Conservation (phyloP, 2,329 filamentous ascomycete species). For the Fusarium sp. region DNA sequence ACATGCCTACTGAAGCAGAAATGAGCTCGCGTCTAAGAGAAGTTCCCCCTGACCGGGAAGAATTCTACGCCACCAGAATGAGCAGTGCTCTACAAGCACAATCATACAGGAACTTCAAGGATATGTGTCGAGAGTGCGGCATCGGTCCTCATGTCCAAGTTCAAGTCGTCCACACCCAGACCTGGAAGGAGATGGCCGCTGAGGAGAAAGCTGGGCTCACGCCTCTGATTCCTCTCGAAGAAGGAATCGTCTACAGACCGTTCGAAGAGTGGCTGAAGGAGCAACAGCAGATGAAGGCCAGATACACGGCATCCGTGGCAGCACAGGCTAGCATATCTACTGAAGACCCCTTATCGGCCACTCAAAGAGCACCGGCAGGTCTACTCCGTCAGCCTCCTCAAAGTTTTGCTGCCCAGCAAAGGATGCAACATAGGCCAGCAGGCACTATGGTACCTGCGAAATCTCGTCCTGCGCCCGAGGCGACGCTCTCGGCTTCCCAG, state of each 20-base stretch:
- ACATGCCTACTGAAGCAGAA: constrained; percentile 73
- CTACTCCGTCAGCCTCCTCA: constrained; percentile 68
- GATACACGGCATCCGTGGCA: constrained; percentile 48
- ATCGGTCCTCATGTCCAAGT: constrained; percentile 67
- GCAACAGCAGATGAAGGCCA: constrained; percentile 57
- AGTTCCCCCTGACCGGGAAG: constrained; percentile 66
- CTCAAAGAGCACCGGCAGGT: constrained; percentile 55
- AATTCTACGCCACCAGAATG: constrained; percentile 67
- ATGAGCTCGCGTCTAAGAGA: constrained; percentile 71
- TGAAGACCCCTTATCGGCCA: constrained; percentile 52
- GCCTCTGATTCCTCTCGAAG: constrained; percentile 70
- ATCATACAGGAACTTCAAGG: constrained; percentile 65
- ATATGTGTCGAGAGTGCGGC: constrained; percentile 69
- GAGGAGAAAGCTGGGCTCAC: constrained; percentile 76
- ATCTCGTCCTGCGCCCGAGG: constrained; percentile 44
- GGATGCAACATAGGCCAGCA: constrained; percentile 65
- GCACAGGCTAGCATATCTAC: constrained; percentile 45
- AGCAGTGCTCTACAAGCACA: constrained; percentile 59
- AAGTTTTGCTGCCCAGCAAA: constrained; percentile 75
- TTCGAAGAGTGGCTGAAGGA: constrained; percentile 72
- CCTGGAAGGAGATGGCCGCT: constrained; percentile 75
- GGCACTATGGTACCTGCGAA: constrained; percentile 41
- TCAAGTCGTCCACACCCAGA: constrained; percentile 64
- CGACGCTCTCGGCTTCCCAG: constrained; percentile 46
- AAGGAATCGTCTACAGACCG: constrained; percentile 73